Percentiles rank a stretch among this genome's conserved stretches.
Evolutionary conservation across 2,329 filamentous ascomycete genomes (phyloP).

Genomic region (Ophiostoma pallidulum): DNA sequence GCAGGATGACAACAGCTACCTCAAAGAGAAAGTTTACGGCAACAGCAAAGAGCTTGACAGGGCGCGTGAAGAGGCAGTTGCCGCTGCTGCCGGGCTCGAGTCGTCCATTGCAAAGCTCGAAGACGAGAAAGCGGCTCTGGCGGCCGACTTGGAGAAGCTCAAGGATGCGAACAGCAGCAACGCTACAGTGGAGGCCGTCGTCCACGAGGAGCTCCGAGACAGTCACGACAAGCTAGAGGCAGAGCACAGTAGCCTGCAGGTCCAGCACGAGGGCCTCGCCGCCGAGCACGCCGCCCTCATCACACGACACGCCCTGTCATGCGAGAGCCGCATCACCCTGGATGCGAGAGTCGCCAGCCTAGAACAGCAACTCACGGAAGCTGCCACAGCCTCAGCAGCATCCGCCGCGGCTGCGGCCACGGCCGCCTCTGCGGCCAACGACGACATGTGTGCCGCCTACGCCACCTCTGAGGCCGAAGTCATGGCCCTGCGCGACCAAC

Average conservation of each 20-base stretch:
- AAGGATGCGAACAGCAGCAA: not conserved
- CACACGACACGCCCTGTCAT: too few species aligned
- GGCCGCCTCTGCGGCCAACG: too few species aligned
- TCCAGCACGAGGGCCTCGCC: conserved; percentile 2
- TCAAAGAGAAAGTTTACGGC: not conserved
- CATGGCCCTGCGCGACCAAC: conserved; percentile 11
- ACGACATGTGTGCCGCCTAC: conserved; percentile 4
- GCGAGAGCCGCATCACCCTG: too few species aligned
- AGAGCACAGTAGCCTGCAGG: not conserved
- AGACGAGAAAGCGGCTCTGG: not conserved
- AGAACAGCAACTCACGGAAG: not conserved
- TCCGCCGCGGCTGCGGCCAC: too few species aligned
- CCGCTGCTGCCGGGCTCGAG: not conserved
- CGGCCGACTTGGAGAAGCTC: conserved; percentile 1
- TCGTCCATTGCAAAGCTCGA: conserved; percentile 2
- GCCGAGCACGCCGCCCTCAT: conserved; percentile 5
- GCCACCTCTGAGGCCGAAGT: conserved; percentile 9
- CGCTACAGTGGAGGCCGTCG: too few species aligned
- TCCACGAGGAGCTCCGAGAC: too few species aligned
- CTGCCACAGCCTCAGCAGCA: too few species aligned
- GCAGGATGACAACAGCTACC: not conserved
- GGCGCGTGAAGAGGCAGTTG: not conserved
- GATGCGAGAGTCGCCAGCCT: too few species aligned
- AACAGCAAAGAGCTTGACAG: conserved; percentile 1
- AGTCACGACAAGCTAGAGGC: not conserved